These are phyloP conservation scores for Austroboletus eburneus DNA, from an alignment of 768 basidiomycete genomes.

Conservation along the genomic window DNA sequence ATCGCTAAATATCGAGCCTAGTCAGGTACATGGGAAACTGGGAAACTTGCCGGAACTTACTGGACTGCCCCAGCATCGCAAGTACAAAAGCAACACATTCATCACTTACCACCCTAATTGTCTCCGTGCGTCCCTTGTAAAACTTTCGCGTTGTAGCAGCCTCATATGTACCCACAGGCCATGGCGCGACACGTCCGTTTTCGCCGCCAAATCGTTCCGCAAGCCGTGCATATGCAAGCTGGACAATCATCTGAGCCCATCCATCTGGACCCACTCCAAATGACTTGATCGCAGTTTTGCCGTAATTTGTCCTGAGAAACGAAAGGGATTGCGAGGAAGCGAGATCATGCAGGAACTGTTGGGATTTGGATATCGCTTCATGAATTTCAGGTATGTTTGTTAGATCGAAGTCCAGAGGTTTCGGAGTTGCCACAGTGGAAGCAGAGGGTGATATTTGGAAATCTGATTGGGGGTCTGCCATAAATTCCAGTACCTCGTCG, in stretches of 20 bases:
- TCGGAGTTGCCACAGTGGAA: conserved; percentile 30
- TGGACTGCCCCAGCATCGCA: conserved; percentile 59
- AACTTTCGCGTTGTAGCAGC: conserved; percentile 88
- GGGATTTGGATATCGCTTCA: conserved; percentile 53
- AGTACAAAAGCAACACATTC: conserved; percentile 76
- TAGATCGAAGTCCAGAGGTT: conserved; percentile 62
- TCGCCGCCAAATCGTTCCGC: conserved; percentile 32
- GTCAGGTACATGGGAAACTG: not conserved
- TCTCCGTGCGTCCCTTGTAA: conserved; percentile 87
- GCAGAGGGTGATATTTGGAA: conserved; percentile 39
- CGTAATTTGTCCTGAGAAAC: conserved; percentile 68
- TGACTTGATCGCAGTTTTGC: conserved; percentile 80
- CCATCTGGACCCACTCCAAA: conserved; percentile 91
- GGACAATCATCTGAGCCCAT: conserved; percentile 91
- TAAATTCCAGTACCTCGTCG: conserved; percentile 60
- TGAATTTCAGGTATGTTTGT: conserved; percentile 32
- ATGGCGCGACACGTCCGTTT: conserved; percentile 28
- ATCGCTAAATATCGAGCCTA: conserved; percentile 10
- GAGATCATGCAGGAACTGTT: conserved; percentile 51
- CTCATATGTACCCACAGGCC: conserved; percentile 85
- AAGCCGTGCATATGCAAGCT: conserved; percentile 81
- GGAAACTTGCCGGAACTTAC: conserved; percentile 14
- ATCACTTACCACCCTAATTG: conserved; percentile 77
- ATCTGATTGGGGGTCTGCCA: conserved; percentile 62
- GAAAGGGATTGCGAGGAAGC: conserved; percentile 59